Evolutionary conservation across 805 yeast species (phyloP), one percentile per base, ranked within the genome.

Genomic region (Zygoascus biomembranicola): DNA sequence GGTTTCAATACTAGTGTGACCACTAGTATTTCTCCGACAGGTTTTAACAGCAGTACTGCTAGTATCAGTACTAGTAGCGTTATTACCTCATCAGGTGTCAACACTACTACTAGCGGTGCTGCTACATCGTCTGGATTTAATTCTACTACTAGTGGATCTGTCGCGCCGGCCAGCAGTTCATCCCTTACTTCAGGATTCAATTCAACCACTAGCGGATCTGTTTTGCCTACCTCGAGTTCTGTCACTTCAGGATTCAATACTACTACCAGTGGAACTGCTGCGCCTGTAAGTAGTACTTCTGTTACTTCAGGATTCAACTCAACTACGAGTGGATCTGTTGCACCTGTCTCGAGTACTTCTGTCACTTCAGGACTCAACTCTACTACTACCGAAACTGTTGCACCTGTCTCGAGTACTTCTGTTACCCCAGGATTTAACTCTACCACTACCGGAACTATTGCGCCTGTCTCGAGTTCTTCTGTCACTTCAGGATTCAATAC

Each of bases 141-240:
- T 32, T 5, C 6, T n/a, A 6, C 20, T 11, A 14, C 43, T 48
- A 16, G 45, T 19, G n/a, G n/a, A n/a, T n/a, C n/a, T n/a, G n/a
- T n/a, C n/a, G n/a, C n/a, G n/a, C n/a, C n/a, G n/a, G n/a, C n/a
- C n/a, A n/a, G n/a, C n/a, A 46, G 50, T 14, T 20, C 14, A 20
- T 42, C 19, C 32, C 47, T 43, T 31, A 50, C 51, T 26, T 42
- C 55, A 41, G 49, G 37, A 13, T 2, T 31, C 8, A 37, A 16
- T 10, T n/a, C 51, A 13, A 46, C 53, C 37, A 49, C n/a, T 18
- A 18, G 45, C 26, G 32, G 43, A 18, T 8, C 50, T 20, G 28
- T 42, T 19, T 43, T 19, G 45, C 14, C 51, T 11, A 19, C 44
- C 31, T 14, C 52, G 8, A 18, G 49, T 32, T 11, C 47, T 41